Evolutionary conservation across 164 flowering plant genomes (phyloP).

Genomic region (Akebia trifoliata): DNA sequence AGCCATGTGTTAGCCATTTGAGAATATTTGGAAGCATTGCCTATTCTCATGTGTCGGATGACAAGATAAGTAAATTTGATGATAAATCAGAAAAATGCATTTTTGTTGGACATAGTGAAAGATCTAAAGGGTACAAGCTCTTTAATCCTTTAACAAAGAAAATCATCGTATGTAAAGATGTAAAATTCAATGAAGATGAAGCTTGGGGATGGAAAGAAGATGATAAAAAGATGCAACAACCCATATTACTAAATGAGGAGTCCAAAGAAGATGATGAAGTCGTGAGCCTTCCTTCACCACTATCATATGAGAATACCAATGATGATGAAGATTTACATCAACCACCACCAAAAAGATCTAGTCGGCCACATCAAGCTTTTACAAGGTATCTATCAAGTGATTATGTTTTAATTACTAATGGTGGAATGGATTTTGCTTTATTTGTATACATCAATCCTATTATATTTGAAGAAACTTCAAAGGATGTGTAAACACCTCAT

Average conservation of each 20-base stretch:
- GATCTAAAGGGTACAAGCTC: background rate
- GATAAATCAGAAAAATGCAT: background rate
- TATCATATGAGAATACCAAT: too few relatives aligned
- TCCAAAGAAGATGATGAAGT: background rate
- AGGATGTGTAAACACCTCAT: too few relatives aligned
- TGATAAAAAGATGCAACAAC: background rate
- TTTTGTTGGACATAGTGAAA: background rate
- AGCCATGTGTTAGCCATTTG: conserved; percentile 6
- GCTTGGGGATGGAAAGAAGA: background rate
- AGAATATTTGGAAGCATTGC: conserved; percentile 5
- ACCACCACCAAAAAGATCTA: too few relatives aligned
- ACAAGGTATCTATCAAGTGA: too few relatives aligned
- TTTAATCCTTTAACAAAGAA: background rate
- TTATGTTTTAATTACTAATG: too few relatives aligned
- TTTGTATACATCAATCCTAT: too few relatives aligned
- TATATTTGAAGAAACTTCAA: too few relatives aligned
- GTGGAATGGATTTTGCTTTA: too few relatives aligned
- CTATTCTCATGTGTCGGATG: conserved; percentile 2
- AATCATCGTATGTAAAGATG: conserved; percentile 6
- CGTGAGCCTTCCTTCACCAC: too few relatives aligned
- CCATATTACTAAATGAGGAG: too few relatives aligned
- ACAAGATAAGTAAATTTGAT: background rate
- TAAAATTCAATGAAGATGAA: background rate
- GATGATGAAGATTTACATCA: too few relatives aligned
- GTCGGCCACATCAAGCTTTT: too few relatives aligned